Evolutionary conservation across 2,329 filamentous ascomycete species (phyloP), one percentile per base, ranked within the genome.

Genomic region (Botrytis byssoidea): DNA sequence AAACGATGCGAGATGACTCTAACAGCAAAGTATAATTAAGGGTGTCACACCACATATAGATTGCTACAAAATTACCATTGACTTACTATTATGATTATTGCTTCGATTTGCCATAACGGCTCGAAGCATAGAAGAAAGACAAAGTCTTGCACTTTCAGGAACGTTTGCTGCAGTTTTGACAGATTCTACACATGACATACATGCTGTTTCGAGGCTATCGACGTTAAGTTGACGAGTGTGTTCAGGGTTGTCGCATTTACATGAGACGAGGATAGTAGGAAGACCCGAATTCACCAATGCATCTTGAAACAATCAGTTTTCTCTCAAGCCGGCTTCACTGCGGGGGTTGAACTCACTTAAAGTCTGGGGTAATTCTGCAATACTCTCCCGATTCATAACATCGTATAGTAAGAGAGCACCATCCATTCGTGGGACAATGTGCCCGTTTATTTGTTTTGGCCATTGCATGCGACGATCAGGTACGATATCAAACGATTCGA

Each of bases 331-430:
- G 32, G 48, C 32, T 64, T 40, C 59, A 71, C 29, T 40, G 29
- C 22, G 48, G 76, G 69, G 32, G 14, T 9, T n/a, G 25, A 74
- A 89, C 92, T 88, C 87, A 97, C 95, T 90, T 81, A 97, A 85
- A 75, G 93, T 90, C 78, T 92, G 88, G 59, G 93, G 91, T 72
- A 97, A 86, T 74, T 92, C 89, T 74, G 88, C 87, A 78, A 97
- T 89, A 81, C 91, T 95, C 74, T 91, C 89, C 78, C 89, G 88
- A 81, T 93, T 92, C 82, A 90, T 93, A 63, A 97, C 92, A 86
- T 98, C 93, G 85, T 97, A 97, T 67, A 98, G 85, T 74, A 95
- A 89, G 78, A 98, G 84, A 64, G 93, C 94, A 32, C 93, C 95
- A 79, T 98, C 93, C 79, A 97, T 88, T 59, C 87, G 88, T 68